Evolutionary conservation across 768 basidiomycete genomes (phyloP).

Genomic region (Galerina marginata): DNA sequence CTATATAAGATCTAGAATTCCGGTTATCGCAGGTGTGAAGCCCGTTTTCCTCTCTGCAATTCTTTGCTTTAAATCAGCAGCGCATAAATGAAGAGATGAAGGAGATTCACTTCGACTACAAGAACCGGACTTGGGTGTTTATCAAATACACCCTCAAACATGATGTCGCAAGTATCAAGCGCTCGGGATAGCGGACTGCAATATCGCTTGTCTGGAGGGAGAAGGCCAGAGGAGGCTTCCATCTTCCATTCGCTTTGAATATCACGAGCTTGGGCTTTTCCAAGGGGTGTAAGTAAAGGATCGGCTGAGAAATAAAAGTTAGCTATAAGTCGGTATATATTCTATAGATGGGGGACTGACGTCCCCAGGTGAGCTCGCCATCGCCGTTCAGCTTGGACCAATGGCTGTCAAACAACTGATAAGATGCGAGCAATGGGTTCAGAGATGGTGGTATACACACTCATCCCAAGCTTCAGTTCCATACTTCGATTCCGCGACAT

Average conservation of each 20-base stretch:
- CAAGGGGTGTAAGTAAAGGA: conserved; percentile 63
- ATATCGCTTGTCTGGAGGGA: conserved; percentile 60
- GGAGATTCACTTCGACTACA: conserved; percentile 58
- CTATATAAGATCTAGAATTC: conserved; percentile 52
- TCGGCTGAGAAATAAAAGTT: conserved; percentile 50
- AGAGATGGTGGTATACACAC: conserved; percentile 38
- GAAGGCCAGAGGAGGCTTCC: conserved; percentile 50
- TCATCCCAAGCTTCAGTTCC: conserved; percentile 63
- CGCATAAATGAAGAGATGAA: background rate
- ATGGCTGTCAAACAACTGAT: conserved; percentile 40
- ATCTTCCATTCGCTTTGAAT: conserved; percentile 52
- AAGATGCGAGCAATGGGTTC: background rate
- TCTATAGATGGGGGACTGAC: conserved; percentile 43
- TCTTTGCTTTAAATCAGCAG: conserved; percentile 40
- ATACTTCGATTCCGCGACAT: conserved; percentile 66
- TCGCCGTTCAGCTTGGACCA: conserved; percentile 72
- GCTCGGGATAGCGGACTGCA: conserved; percentile 71
- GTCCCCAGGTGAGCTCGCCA: conserved; percentile 74
- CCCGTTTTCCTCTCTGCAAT: conserved; percentile 69
- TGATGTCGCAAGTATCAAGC: conserved; percentile 57
- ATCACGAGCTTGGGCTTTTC: conserved; percentile 57
- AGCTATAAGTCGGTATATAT: background rate
- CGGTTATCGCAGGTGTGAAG: conserved; percentile 78
- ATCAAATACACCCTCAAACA: conserved; percentile 48
- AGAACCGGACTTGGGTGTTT: conserved; percentile 36